Conservation (phyloP, 1,284 basidiomycete genomes). For the Melampsora americana region DNA sequence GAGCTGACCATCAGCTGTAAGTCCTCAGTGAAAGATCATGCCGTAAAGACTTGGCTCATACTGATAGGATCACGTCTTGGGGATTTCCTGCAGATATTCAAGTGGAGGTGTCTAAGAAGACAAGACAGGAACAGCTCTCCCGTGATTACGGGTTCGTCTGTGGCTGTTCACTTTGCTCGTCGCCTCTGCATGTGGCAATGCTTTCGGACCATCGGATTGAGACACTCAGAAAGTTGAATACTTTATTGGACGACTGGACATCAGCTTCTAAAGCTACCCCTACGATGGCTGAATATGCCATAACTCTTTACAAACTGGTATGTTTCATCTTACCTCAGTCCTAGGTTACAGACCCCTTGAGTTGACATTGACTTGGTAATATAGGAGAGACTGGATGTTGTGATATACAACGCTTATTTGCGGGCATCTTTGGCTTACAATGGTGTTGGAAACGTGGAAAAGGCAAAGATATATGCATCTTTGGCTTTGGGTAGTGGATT, state of each 20-base stretch:
- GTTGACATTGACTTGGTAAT: background rate
- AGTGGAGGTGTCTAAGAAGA: background rate
- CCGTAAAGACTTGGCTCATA: background rate
- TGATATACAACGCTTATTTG: constrained; percentile 19
- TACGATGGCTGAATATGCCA: background rate
- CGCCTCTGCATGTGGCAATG: background rate
- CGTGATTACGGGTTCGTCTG: constrained; percentile 16
- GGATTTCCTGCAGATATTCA: background rate
- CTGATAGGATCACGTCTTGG: background rate
- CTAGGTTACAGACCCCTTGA: background rate
- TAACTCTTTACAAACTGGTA: constrained; percentile 17
- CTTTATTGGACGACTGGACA: constrained; percentile 18
- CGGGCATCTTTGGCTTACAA: constrained; percentile 28
- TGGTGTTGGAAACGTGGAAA: constrained; percentile 11
- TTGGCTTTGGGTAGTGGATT: constrained; percentile 25
- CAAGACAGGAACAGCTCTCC: background rate
- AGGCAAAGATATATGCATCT: constrained; percentile 9
- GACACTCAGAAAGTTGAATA: background rate
- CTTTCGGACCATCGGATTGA: constrained; percentile 26
- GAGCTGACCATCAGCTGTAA: constrained; percentile 37
- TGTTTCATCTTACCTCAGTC: background rate
- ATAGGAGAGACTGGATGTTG: constrained; percentile 20
- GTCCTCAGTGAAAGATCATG: background rate
- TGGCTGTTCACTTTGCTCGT: constrained; percentile 32
- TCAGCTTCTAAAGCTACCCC: constrained; percentile 3